Conservation (phyloP, 495 filamentous ascomycete species). For the Articulospora tetracladia region DNA sequence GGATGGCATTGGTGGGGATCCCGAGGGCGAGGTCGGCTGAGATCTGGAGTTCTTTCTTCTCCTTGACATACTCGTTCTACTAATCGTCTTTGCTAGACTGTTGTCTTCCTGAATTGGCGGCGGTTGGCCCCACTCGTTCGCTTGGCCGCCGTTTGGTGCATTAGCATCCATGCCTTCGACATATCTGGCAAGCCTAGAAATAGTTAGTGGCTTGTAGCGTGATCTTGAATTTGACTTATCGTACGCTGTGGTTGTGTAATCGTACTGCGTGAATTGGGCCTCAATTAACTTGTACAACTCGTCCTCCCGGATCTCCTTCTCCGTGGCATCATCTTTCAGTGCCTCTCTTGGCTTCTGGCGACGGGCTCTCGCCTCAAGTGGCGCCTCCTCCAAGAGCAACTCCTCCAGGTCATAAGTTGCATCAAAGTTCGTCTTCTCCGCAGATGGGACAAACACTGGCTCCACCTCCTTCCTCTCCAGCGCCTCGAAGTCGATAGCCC, state of each 20-base stretch:
- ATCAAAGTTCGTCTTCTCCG: conserved; percentile 98
- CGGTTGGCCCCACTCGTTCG: conserved; percentile 20
- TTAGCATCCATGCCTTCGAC: conserved; percentile 25
- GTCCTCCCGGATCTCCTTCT: conserved; percentile 91
- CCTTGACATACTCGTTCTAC: conserved; percentile 26
- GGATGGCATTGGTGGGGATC: conserved; percentile 19
- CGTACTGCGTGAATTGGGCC: conserved; percentile 90
- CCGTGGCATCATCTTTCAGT: conserved; percentile 89
- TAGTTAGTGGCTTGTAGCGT: conserved; percentile 3
- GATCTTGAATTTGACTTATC: conserved; percentile 40
- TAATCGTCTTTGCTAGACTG: conserved; percentile 21
- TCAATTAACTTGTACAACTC: conserved; percentile 94
- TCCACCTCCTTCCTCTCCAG: conserved; percentile 86
- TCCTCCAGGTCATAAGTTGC: conserved; percentile 98
- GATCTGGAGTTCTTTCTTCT: conserved; percentile 18
- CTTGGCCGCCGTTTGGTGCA: background rate
- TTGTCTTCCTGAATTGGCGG: conserved; percentile 23
- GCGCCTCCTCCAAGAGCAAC: conserved; percentile 89
- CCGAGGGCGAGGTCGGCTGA: conserved; percentile 15
- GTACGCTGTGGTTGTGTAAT: conserved; percentile 78
- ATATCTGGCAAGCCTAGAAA: conserved; percentile 27
- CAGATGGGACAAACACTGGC: conserved; percentile 86
- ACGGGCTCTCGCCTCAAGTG: conserved; percentile 85
- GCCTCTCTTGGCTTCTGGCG: conserved; percentile 90
- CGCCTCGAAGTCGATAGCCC: conserved; percentile 76